Evolutionary conservation across 192 early-diverging fungal species (phyloP).

Genomic region (Glomus cerebriforme): DNA sequence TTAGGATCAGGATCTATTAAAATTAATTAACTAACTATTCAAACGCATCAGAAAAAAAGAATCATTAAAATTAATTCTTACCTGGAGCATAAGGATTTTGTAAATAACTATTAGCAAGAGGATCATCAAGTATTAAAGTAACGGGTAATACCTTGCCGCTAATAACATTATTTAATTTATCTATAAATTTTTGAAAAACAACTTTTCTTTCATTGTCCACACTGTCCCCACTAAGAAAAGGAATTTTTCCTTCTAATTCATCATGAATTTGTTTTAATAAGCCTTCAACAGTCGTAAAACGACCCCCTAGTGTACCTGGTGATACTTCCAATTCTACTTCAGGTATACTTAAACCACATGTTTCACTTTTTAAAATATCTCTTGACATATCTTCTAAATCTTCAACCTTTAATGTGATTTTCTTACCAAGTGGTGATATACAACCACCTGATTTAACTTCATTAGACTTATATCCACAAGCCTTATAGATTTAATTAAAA

Average conservation of each 20-base stretch:
- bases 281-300: conserved; percentile 96
- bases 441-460: conserved; percentile 96
- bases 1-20: conserved; percentile 84
- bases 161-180: conserved; percentile 66
- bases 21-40: not conserved
- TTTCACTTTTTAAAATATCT: conserved; percentile 95
- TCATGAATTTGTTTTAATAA: conserved; percentile 86
- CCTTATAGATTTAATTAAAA: not conserved
- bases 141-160: conserved; percentile 49
- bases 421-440: conserved; percentile 73
- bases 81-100: conserved; percentile 90
- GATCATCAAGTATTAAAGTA: conserved; percentile 85
- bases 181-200: conserved; percentile 70
- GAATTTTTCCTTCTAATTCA: conserved; percentile 68
- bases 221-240: conserved; percentile 78
- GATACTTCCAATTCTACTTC: conserved; percentile 87
- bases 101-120: conserved; percentile 86
- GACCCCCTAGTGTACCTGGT: conserved; percentile 88
- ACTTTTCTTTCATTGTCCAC: conserved; percentile 49
- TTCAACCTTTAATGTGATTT: conserved; percentile 80
- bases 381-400: conserved; percentile 87
- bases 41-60: not conserved
- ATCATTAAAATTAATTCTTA: not conserved
- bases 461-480: conserved; percentile 93
- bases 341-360: conserved; percentile 86